Evolutionary conservation across 148 eudicot species (phyloP).

Genomic region (Cornus controversa): DNA sequence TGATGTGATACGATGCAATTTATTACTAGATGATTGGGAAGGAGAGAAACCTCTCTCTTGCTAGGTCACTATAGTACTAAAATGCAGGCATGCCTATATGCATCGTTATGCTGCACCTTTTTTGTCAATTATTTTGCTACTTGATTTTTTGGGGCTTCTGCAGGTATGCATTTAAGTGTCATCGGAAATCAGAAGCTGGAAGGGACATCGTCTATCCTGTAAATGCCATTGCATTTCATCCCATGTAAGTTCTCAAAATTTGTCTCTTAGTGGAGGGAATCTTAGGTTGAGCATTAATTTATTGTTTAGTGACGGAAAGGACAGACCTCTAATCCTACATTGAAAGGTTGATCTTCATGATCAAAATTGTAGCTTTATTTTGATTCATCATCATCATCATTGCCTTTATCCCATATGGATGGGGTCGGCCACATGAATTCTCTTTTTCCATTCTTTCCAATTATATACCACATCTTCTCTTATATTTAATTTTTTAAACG

Average conservation of each 20-base stretch:
- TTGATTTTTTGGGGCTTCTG: constrained; percentile 13
- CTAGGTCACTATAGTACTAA: background rate
- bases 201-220: constrained; percentile 95
- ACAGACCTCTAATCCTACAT: background rate
- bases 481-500: no score
- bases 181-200: constrained; percentile 89
- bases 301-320: background rate
- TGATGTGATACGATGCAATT: background rate
- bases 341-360: background rate
- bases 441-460: no score
- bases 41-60: background rate
- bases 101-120: background rate
- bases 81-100: background rate
- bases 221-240: constrained; percentile 93
- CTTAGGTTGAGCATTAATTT: background rate
- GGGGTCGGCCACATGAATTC: no score
- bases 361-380: background rate
- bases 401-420: no score
- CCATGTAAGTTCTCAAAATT: constrained; percentile 33
- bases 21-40: background rate
- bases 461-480: no score
- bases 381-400: no score
- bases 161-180: constrained; percentile 98
- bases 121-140: background rate
- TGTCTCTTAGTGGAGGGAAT: background rate